Percentiles rank a stretch among this genome's conserved stretches.
phyloP scores from a whole-genome alignment of 2,329 filamentous ascomycete species.

The Sarocladium brachiariae region DNA sequence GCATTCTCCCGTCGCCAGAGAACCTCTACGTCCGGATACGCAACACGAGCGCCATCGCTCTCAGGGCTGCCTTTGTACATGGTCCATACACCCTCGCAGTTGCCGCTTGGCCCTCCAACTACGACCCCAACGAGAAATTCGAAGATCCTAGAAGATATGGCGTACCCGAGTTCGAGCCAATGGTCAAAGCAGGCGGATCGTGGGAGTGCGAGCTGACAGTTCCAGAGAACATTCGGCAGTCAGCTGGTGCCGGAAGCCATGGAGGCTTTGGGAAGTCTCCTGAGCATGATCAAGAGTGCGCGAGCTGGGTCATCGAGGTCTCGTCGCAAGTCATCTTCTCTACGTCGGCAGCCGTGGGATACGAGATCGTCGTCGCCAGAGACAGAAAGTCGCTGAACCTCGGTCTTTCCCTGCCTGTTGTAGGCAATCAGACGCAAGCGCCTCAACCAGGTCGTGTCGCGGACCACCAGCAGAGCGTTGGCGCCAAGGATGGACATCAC shows the following conservation, averaged over 20 bases:
- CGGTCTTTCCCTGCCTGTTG: conserved; percentile 40
- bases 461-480: conserved; percentile 64
- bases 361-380: conserved; percentile 77
- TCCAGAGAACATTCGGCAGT: conserved; percentile 68
- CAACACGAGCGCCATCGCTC: conserved; percentile 82
- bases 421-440: conserved; percentile 38
- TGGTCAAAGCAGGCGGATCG: conserved; percentile 85
- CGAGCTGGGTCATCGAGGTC: conserved; percentile 87
- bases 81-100: conserved; percentile 89
- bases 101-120: conserved; percentile 75
- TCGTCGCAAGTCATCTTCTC: conserved; percentile 93
- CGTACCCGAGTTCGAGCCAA: conserved; percentile 87
- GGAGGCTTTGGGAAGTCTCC: conserved; percentile 39
- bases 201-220: conserved; percentile 78
- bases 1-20: conserved; percentile 79
- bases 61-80: conserved; percentile 92
- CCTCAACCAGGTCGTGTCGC: conserved; percentile 65
- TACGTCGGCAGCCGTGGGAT: conserved; percentile 76
- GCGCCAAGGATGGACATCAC: conserved; percentile 51
- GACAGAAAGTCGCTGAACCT: conserved; percentile 77
- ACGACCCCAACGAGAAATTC: conserved; percentile 75
- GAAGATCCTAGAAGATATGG: conserved; percentile 64
- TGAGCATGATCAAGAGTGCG: conserved; percentile 45
- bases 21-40: conserved; percentile 80
- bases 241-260: conserved; percentile 42